Base-by-base conservation (phyloP, 2,329 filamentous ascomycete genomes). In the Aspergillus transmontanensis region DNA sequence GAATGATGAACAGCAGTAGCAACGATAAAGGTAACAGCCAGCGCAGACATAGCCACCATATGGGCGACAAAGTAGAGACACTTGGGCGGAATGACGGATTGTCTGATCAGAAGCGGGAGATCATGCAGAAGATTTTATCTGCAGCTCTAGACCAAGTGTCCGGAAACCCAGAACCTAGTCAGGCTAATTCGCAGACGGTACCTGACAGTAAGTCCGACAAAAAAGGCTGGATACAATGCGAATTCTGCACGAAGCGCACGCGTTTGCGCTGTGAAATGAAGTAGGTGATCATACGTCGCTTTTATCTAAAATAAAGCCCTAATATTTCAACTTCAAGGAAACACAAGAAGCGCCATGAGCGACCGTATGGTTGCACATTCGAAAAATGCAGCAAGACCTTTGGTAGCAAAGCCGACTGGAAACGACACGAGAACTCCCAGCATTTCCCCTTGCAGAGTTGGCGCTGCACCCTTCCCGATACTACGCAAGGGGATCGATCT, bases 321-420 rank as follows among this genome's bases (percentile, higher is more conserved):
- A 57, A 63, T n/a, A 54, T 26, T 30, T 14, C 14, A 51, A 34
- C 57, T 7, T 51, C 19, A 46, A 94, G 91, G 67, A 97, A 97
- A 76, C 94, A 97, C 74, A 82, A 87, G 75, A 94, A 93, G 73
- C 87, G 93, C 1, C 94, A 97, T 75, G 84, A 86, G 9, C 89
- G 88, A 67, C 94, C 93, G 0, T 97, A 94, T 66, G 89, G 88
- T 14, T 97, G 94, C 76, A 96, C 93, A 0, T 91, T 89, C 66
- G 77, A 82, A 10, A 78, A 80, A 34, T 97, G 94, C 72, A 76
- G 79, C 56, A 93, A 92, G 72, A 82, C 75, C 0, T 97, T 97
- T 69, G 94, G 94, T n/a, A 94, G 91, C 76, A 96, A 97, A 74
- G 94, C 93, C 63, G 94, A 97, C 76, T 97, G 88, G 94, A 96